phyloP scores from a whole-genome alignment of 768 basidiomycete genomes.

The Kwoniella bestiolae region DNA sequence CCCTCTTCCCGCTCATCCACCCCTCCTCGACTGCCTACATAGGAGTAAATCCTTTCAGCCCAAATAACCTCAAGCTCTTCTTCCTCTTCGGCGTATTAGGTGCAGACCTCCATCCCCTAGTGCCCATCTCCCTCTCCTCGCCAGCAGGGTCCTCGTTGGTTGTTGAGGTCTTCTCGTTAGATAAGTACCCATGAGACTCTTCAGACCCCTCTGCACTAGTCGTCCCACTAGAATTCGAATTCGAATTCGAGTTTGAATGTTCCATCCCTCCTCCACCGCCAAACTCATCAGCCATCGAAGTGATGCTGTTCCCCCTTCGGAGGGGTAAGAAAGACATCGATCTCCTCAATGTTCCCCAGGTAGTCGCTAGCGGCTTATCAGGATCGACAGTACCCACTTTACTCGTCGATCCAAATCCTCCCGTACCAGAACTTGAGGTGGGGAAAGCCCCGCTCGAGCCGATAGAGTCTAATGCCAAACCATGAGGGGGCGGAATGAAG shows the following conservation, averaged over 20 bases:
- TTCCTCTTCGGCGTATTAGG: slow-evolving; percentile 29
- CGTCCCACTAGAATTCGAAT: neutral
- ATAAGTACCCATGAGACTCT: neutral
- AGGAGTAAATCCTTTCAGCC: slow-evolving; percentile 41
- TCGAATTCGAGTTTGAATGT: slow-evolving; percentile 10
- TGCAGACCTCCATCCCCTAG: slow-evolving; percentile 5
- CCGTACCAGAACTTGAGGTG: neutral
- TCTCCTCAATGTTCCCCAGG: slow-evolving; percentile 20
- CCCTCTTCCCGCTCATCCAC: no score
- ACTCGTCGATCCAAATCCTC: neutral
- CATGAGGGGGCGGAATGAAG: slow-evolving; percentile 28
- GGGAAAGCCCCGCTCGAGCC: neutral
- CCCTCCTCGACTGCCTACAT: no score
- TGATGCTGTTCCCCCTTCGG: slow-evolving; percentile 11
- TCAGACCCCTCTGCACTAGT: slow-evolving; percentile 11
- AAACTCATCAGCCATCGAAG: slow-evolving; percentile 7
- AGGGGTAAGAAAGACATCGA: slow-evolving; percentile 25
- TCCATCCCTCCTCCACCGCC: neutral
- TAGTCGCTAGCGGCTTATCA: slow-evolving; percentile 13
- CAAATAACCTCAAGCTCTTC: slow-evolving; percentile 38
- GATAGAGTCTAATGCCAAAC: slow-evolving; percentile 1
- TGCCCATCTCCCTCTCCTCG: neutral
- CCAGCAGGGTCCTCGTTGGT: neutral
- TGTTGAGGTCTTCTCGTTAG: neutral
- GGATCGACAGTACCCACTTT: neutral